These are phyloP conservation scores for Rhizopogon sp. DNA, from an alignment of 768 basidiomycete species.

Conservation along the genomic window DNA sequence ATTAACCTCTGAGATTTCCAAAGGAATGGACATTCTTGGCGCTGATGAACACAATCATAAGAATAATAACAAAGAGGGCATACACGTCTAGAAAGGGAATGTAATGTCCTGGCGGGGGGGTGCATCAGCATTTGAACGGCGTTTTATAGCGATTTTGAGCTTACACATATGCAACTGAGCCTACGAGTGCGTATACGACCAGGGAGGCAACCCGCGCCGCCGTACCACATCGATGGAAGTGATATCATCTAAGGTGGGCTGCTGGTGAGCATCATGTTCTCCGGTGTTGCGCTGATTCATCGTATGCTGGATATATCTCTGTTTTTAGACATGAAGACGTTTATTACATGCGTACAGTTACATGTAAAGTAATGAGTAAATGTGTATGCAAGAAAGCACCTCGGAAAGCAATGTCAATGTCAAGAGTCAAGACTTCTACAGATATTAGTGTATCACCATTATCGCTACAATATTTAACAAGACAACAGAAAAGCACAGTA, in stretches of 20 bases:
- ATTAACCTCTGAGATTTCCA: constrained; percentile 49
- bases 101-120: too few relatives aligned
- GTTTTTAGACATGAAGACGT: neutral
- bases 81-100: too few relatives aligned
- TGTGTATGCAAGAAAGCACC: neutral
- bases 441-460: neutral
- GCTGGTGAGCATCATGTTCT: too few relatives aligned
- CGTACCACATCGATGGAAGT: too few relatives aligned
- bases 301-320: too few relatives aligned
- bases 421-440: neutral
- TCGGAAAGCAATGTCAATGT: neutral
- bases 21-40: constrained; percentile 29
- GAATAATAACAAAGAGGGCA: too few relatives aligned
- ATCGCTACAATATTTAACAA: neutral
- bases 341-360: neutral
- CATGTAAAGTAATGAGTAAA: neutral
- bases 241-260: too few relatives aligned
- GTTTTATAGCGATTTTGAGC: constrained; percentile 9
- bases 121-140: too few relatives aligned
- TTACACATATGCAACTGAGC: constrained; percentile 60
- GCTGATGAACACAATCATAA: too few relatives aligned
- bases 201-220: too few relatives aligned
- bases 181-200: constrained; percentile 46
- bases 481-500: neutral
- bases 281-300: too few relatives aligned